These are phyloP conservation scores for Citrus cavaleriei DNA, from an alignment of 345 rosid genomes.

Conservation along the genomic window DNA sequence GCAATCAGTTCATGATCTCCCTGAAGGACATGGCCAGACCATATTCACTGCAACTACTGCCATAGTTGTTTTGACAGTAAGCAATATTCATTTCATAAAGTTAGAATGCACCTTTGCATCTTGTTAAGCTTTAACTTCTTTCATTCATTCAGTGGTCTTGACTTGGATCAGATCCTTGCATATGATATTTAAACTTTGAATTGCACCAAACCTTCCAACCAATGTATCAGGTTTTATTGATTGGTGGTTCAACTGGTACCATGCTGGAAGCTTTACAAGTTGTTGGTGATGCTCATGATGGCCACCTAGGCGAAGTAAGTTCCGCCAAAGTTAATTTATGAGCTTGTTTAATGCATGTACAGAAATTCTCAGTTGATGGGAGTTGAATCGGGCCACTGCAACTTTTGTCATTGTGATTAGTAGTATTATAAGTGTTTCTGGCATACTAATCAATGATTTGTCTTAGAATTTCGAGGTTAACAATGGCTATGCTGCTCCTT, in stretches of 20 bases:
- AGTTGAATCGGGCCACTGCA: neutral
- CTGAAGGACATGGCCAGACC: conserved; percentile 98
- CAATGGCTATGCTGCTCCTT: conserved; percentile 60
- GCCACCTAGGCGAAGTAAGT: conserved; percentile 72
- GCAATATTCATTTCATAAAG: conserved; percentile 7
- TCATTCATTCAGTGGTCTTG: neutral
- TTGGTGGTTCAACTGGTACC: conserved; percentile 98
- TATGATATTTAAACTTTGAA: conserved; percentile 1
- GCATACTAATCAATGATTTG: neutral
- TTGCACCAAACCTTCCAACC: conserved; percentile 1
- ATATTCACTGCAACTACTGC: conserved; percentile 98
- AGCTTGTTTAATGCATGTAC: neutral
- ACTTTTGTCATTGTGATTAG: neutral
- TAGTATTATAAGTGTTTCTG: neutral
- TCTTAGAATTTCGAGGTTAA: conserved; percentile 58
- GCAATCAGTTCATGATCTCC: conserved; percentile 95
- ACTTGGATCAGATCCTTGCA: conserved; percentile 3
- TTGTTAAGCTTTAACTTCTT: neutral
- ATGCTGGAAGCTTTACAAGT: conserved; percentile 96
- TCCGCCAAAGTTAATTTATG: neutral
- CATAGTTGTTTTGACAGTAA: conserved; percentile 90
- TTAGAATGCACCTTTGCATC: neutral
- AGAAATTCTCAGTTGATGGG: neutral
- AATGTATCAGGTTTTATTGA: conserved; percentile 65
- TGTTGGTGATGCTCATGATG: conserved; percentile 72